phyloP scores from a whole-genome alignment of 108 stramenopile genomes.

The Nitzschia putrida region DNA sequence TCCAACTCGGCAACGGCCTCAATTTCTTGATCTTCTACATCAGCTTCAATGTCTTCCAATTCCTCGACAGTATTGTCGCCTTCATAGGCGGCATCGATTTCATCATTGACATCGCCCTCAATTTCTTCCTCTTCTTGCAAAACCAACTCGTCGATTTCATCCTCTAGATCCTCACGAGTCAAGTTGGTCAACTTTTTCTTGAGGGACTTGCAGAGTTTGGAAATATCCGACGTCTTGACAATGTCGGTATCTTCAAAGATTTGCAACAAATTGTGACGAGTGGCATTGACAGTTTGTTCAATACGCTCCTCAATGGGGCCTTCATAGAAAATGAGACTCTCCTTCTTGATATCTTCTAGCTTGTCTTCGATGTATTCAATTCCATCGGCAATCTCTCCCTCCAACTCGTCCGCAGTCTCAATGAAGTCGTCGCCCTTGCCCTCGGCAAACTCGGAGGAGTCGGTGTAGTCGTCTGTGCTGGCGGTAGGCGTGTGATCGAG shows the following conservation, averaged over 20 bases:
- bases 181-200: not conserved
- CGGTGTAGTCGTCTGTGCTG: not conserved
- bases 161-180: not conserved
- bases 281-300: not conserved
- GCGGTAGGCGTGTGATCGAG: not conserved
- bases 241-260: constrained; percentile 14
- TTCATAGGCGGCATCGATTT: not conserved
- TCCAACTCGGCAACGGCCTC: not conserved
- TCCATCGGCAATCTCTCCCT: not conserved
- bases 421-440: not conserved
- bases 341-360: not conserved
- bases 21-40: constrained; percentile 9
- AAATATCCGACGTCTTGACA: not conserved
- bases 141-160: not conserved
- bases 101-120: not conserved
- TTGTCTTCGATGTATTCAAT: not conserved
- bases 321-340: not conserved
- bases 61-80: not conserved
- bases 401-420: not conserved
- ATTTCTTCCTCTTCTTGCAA: constrained; percentile 1
- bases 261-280: not conserved
- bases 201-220: not conserved
- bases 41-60: not conserved
- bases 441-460: not conserved
- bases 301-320: not conserved